These are phyloP conservation scores for Pythium phragmitis DNA, from an alignment of 352 stramenopile genomes.

Conservation along the genomic window DNA sequence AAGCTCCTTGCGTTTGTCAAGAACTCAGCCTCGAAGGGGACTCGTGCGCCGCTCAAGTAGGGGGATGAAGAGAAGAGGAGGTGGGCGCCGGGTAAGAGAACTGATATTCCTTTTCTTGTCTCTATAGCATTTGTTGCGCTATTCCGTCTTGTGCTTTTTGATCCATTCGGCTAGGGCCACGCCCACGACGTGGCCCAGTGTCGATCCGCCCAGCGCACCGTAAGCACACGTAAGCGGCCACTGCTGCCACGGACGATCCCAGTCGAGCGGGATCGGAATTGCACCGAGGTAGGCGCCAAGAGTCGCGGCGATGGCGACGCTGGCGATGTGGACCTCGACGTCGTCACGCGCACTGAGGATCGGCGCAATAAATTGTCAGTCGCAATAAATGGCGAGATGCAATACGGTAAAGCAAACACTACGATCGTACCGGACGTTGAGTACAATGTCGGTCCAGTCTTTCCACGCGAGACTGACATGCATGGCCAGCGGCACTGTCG, in stretches of 20 bases:
- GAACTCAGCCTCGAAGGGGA: slow-evolving; percentile 54
- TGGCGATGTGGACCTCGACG: slow-evolving; percentile 50
- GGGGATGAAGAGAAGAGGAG: background rate
- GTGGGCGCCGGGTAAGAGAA: background rate
- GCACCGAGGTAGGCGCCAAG: slow-evolving; percentile 73
- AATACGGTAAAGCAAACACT: too few relatives aligned
- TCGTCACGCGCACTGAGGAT: slow-evolving; percentile 34
- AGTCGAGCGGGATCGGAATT: slow-evolving; percentile 81
- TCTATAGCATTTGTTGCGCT: slow-evolving; percentile 1
- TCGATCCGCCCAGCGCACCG: slow-evolving; percentile 49
- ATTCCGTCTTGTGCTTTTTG: slow-evolving; percentile 25
- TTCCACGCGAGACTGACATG: slow-evolving; percentile 34
- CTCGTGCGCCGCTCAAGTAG: background rate
- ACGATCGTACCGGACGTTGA: slow-evolving; percentile 44
- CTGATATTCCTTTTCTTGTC: background rate
- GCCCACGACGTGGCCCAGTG: slow-evolving; percentile 32
- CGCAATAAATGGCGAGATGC: too few relatives aligned
- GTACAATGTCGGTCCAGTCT: slow-evolving; percentile 54
- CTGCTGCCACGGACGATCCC: slow-evolving; percentile 90
- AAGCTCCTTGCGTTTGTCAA: slow-evolving; percentile 76
- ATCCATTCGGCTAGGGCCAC: slow-evolving; percentile 20
- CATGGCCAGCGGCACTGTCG: slow-evolving; percentile 44
- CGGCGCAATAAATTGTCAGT: background rate
- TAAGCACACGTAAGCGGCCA: slow-evolving; percentile 87
- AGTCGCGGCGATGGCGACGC: slow-evolving; percentile 51